A percentile compares a stretch with the other conserved stretches of the same genome.
Conservation (phyloP, 495 filamentous ascomycete species). For the Penicillium parvum region DNA sequence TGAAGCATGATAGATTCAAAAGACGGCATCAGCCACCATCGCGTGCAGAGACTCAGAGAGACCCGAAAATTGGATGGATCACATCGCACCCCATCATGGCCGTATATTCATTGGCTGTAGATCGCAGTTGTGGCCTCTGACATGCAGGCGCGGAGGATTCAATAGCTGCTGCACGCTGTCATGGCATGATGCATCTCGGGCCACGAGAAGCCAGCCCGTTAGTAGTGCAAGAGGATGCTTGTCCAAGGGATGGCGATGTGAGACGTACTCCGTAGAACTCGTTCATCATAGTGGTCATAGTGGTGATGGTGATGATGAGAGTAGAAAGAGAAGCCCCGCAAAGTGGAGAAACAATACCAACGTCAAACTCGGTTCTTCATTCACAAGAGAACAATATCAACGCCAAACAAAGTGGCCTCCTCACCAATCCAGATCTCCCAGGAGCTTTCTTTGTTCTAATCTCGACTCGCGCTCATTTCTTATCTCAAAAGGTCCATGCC, state of each 20-base stretch:
- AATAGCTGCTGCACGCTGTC: conserved; percentile 18
- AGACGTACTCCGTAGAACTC: not conserved
- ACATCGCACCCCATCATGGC: conserved; percentile 6
- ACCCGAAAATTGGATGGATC: conserved; percentile 13
- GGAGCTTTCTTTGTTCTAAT: not conserved
- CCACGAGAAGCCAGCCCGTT: conserved; percentile 3
- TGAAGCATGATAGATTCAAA: not conserved
- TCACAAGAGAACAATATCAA: not conserved
- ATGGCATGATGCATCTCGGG: conserved; percentile 12
- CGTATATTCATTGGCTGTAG: not conserved
- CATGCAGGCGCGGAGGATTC: conserved; percentile 22
- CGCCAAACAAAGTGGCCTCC: not conserved
- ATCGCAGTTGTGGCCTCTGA: conserved; percentile 7
- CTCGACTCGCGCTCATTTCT: no score
- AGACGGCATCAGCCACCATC: conserved; percentile 16
- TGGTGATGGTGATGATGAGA: not conserved
- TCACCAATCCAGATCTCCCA: not conserved
- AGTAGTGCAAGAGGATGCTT: no score
- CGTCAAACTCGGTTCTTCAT: conserved; percentile 9
- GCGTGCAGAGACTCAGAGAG: conserved; percentile 19
- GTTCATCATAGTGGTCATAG: not conserved
- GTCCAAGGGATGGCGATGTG: no score
- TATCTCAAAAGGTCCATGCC: conserved; percentile 28
- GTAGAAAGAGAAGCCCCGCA: conserved; percentile 2
- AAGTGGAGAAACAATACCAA: conserved; percentile 23